phyloP scores from a whole-genome alignment of 208 protist species.

The Novymonas esmeraldas region DNA sequence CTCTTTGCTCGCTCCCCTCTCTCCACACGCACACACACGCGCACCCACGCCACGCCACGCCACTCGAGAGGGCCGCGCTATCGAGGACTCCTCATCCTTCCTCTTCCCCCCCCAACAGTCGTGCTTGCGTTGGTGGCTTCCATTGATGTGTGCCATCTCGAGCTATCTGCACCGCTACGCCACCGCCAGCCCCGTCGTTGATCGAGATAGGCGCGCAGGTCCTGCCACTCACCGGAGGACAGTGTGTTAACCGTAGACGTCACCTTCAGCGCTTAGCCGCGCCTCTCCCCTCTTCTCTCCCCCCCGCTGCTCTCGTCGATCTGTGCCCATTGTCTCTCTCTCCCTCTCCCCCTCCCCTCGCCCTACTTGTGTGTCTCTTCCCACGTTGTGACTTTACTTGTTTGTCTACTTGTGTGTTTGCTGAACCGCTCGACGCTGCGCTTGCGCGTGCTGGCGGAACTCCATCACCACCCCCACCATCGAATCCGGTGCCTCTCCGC shows the following conservation, averaged over 20 bases:
- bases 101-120: too few relatives aligned
- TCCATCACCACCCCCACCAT: too few relatives aligned
- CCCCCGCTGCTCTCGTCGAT: slow-evolving; percentile 7
- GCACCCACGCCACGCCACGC: not conserved
- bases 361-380: not conserved
- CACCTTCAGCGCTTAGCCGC: too few relatives aligned
- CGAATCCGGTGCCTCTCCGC: too few relatives aligned
- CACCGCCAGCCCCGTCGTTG: not conserved
- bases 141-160: slow-evolving; percentile 3
- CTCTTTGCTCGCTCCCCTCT: slow-evolving; percentile 1
- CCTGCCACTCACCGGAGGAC: not conserved
- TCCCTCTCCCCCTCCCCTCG: not conserved
- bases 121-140: not conserved
- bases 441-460: too few relatives aligned
- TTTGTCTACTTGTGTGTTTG: slow-evolving; percentile 11
- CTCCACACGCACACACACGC: not conserved
- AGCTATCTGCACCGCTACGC: not conserved
- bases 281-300: not conserved
- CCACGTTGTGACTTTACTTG: not conserved
- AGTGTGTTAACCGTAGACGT: slow-evolving; percentile 1
- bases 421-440: too few relatives aligned
- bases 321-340: not conserved
- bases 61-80: too few relatives aligned
- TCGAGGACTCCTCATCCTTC: too few relatives aligned
- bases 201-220: not conserved